phyloP scores from a whole-genome alignment of 202 grass and related monocot species.

The Carex arenaria region DNA sequence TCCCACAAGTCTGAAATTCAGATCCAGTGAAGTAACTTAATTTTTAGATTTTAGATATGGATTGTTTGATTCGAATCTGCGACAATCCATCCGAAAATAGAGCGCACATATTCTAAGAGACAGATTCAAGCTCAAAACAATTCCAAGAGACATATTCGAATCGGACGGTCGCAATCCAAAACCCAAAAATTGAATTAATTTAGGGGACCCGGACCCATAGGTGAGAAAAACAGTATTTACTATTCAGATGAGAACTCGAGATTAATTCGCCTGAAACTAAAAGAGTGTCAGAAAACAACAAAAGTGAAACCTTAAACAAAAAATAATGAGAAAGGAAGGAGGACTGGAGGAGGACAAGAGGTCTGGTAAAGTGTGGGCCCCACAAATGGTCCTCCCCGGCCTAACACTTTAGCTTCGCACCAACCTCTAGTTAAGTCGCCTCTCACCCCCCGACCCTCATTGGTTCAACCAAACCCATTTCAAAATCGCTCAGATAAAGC shows the following conservation, averaged over 20 bases:
- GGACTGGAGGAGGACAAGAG: not conserved
- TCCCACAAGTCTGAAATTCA: no score
- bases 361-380: not conserved
- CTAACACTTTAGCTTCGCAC: not conserved
- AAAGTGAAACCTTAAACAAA: slow-evolving; percentile 11
- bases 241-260: not conserved
- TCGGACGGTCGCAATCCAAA: no score
- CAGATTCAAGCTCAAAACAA: no score
- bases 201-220: no score
- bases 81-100: no score
- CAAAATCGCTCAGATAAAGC: not conserved
- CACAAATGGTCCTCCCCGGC: not conserved
- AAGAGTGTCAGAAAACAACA: slow-evolving; percentile 13
- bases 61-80: no score
- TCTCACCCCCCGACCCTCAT: not conserved
- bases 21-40: no score
- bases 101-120: no score
- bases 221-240: not conserved
- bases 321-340: not conserved
- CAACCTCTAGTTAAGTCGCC: not conserved
- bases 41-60: no score
- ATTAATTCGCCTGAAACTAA: slow-evolving; percentile 11
- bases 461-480: not conserved
- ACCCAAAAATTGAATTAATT: no score
- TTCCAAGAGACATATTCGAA: no score